Percentiles rank a stretch among this genome's conserved stretches.
phyloP scores from a whole-genome alignment of 1,139 yeast genomes.

The Sugiyamaella paludigena region DNA sequence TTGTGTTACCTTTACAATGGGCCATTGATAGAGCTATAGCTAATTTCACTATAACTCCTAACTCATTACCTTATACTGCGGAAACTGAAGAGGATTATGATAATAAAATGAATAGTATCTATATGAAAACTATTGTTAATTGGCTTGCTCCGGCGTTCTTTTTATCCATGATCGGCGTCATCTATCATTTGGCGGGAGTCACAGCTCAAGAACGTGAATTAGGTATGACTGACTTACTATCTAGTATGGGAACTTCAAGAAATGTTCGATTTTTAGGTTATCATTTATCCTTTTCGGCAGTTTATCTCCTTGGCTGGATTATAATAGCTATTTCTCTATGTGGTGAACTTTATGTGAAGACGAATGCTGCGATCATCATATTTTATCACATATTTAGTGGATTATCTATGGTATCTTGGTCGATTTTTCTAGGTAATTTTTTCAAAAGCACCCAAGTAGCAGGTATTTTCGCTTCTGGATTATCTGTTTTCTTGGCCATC shows the following conservation, averaged over 20 bases:
- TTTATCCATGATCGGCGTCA: constrained; percentile 38
- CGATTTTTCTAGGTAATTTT: constrained; percentile 35
- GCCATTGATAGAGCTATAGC: constrained; percentile 39
- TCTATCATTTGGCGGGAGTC: constrained; percentile 38
- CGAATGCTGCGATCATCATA: constrained; percentile 34
- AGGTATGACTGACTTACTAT: constrained; percentile 36
- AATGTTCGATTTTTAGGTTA: constrained; percentile 31
- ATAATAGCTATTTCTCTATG: constrained; percentile 31
- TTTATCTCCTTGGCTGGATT: constrained; percentile 38
- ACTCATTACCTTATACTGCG: constrained; percentile 35
- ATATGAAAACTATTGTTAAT: constrained; percentile 32
- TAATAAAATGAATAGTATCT: constrained; percentile 28
- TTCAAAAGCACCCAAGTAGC: constrained; percentile 38
- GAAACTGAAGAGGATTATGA: constrained; percentile 29
- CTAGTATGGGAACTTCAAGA: constrained; percentile 36
- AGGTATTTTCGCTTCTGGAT: constrained; percentile 37
- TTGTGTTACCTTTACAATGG: constrained; percentile 39
- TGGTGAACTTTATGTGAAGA: constrained; percentile 27
- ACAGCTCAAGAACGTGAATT: constrained; percentile 38
- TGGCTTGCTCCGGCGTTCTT: constrained; percentile 40
- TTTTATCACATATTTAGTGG: constrained; percentile 38
- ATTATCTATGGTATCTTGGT: constrained; percentile 34
- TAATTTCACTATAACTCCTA: constrained; percentile 30
- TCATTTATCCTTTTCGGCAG: constrained; percentile 32
- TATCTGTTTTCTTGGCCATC: constrained; percentile 37